Evolutionary conservation across 495 filamentous ascomycete genomes (phyloP), one percentile per base, ranked within the genome.

Genomic region (Podospora pseudopauciseta): DNA sequence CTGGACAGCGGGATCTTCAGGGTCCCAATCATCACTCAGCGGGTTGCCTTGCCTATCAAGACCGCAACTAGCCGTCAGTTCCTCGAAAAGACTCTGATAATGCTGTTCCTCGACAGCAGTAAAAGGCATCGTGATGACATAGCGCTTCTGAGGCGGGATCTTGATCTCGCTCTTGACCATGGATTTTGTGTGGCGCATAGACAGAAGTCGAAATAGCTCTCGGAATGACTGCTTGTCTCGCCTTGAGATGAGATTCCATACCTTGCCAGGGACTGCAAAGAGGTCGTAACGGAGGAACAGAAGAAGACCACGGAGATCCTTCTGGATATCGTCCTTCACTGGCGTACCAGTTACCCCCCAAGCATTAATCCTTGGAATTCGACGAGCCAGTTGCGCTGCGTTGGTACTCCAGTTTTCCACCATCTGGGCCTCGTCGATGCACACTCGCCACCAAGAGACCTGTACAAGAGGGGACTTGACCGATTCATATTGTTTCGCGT

Each of bases 311-410:
- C 75, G 86, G 68, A 91, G 79, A 74, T 91, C 87, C 68, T 76
- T 75, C 39, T 89, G 86, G 9, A 93, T 85, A 65, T 93, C 85
- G 73, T 91, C 94, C 65, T 89, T 87, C 26, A 97, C 82, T 1
- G 95, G 95, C 0, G 95, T 99, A 20, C 94, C 95, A 3, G 92
- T 93, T n/a, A 99, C 87, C 28, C 88, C 92, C 95, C 95, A 97
- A 11, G 92, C 88, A 78, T 95, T 94, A 67, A 91, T 76, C 27
- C 94, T 84, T 64, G 94, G 93, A 68, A 99, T 91, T 23, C 88
- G 77, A 28, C 88, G 83, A 19, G 94, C 93, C 39, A 97, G 86
- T 68, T 84, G 86, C 2, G 95, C 93, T 18, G 94, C 91, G 66
- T 91, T 90, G 74, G 87, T 94, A 7, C 94, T 87, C 62, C 92